These are phyloP conservation scores for Parafenestella ontariensis DNA, from an alignment of 2,329 filamentous ascomycete species.

Conservation along the genomic window DNA sequence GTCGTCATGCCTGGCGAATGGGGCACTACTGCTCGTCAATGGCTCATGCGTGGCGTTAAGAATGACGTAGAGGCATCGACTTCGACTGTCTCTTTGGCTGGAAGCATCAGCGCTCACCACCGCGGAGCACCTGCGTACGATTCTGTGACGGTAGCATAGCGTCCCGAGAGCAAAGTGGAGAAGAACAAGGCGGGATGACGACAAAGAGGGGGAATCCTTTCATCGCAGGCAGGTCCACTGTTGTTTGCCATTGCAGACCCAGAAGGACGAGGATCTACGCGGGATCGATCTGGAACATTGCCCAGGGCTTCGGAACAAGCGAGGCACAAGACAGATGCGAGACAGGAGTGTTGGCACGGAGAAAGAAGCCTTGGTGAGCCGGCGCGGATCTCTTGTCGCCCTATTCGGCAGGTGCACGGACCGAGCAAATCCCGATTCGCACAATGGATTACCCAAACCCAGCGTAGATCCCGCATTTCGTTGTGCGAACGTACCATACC, in stretches of 20 bases:
- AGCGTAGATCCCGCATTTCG: conserved; percentile 25
- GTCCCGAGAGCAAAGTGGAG: conserved; percentile 12
- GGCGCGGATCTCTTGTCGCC: neutral
- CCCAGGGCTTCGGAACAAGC: conserved; percentile 13
- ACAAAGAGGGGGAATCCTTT: conserved; percentile 18
- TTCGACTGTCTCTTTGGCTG: conserved; percentile 1
- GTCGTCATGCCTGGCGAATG: neutral
- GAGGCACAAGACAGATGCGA: neutral
- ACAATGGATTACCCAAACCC: conserved; percentile 21
- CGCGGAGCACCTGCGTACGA: neutral
- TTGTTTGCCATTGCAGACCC: conserved; percentile 26
- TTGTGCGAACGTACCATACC: no score
- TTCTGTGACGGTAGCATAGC: neutral
- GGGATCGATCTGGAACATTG: conserved; percentile 4
- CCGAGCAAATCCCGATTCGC: conserved; percentile 2
- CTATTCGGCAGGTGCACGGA: conserved; percentile 12
- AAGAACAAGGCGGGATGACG: conserved; percentile 31
- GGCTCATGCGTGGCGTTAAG: conserved; percentile 13
- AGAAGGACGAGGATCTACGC: conserved; percentile 5
- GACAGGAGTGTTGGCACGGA: neutral
- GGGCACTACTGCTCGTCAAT: neutral
- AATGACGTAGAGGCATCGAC: conserved; percentile 22
- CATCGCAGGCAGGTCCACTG: conserved; percentile 23
- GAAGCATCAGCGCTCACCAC: neutral
- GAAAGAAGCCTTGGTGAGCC: neutral